Evolutionary conservation across 2,329 filamentous ascomycete genomes (phyloP).

Genomic region (Paradendryphiella salina): DNA sequence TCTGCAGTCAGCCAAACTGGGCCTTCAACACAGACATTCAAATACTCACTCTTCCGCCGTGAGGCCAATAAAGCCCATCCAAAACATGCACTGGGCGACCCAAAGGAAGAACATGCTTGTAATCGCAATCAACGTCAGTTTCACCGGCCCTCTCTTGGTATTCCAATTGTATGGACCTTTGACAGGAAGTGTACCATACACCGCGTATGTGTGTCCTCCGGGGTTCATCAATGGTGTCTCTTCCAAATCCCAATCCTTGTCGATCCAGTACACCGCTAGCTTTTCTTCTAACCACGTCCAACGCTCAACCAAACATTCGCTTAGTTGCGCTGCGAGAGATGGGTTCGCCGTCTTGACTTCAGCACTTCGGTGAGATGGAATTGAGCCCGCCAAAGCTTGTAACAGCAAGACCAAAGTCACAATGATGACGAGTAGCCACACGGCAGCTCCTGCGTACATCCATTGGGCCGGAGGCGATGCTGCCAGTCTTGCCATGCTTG

Average conservation of each 20-base stretch:
- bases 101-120: conserved; percentile 29
- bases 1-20: conserved; percentile 16
- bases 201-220: not conserved
- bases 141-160: conserved; percentile 8
- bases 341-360: not conserved
- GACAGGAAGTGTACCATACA: conserved; percentile 22
- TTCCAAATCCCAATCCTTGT: conserved; percentile 10
- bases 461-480: conserved; percentile 20
- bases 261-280: conserved; percentile 7
- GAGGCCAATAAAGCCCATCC: conserved; percentile 35
- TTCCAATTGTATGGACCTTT: not conserved
- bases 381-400: not conserved
- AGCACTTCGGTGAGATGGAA: too few species aligned
- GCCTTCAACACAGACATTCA: not conserved
- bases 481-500: conserved; percentile 17
- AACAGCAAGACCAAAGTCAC: conserved; percentile 11
- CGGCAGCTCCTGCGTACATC: conserved; percentile 38
- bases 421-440: conserved; percentile 30
- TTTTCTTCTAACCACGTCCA: conserved; percentile 10
- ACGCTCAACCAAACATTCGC: conserved; percentile 1
- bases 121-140: conserved; percentile 14
- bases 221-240: conserved; percentile 9
- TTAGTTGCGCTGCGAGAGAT: conserved; percentile 5
- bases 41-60: conserved; percentile 30
- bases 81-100: conserved; percentile 38